phyloP scores from a whole-genome alignment of 148 eudicot species.

The Rhododendron mucronatum region DNA sequence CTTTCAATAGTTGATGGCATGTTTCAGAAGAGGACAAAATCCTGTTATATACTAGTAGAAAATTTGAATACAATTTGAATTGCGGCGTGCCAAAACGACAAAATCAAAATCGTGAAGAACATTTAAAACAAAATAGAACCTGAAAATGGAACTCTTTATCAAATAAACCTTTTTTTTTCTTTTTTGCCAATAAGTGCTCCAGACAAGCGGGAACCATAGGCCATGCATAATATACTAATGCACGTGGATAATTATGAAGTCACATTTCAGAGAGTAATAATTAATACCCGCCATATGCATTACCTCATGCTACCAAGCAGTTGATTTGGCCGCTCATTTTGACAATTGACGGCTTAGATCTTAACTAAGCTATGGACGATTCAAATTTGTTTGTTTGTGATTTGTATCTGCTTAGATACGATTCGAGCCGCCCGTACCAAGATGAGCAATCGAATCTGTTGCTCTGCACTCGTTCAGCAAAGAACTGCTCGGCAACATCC shows the following conservation, averaged over 20 bases:
- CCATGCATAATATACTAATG: not conserved
- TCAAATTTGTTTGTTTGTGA: too few species aligned
- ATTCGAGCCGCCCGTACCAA: too few species aligned
- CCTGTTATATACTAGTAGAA: not conserved
- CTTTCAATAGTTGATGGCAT: not conserved
- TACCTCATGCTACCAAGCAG: too few species aligned
- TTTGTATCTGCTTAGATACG: too few species aligned
- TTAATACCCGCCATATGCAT: not conserved
- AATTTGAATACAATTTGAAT: too few species aligned
- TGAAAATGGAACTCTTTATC: too few species aligned
- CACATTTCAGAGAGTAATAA: not conserved
- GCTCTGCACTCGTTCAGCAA: too few species aligned
- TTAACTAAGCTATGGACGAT: too few species aligned
- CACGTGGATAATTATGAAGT: not conserved
- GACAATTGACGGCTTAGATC: too few species aligned
- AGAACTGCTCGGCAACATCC: too few species aligned
- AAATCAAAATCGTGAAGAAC: not conserved
- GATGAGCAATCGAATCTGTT: rapidly evolving
- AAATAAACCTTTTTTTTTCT: not conserved
- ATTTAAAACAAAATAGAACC: too few species aligned
- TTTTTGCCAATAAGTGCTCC: not conserved
- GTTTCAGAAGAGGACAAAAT: not conserved
- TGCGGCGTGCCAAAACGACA: not conserved
- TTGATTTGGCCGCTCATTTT: too few species aligned
- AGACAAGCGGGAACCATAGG: not conserved